A percentile compares a stretch with the other conserved stretches of the same genome.
phyloP scores from a whole-genome alignment of 805 yeast genomes.

The Lipomyces anomalus region DNA sequence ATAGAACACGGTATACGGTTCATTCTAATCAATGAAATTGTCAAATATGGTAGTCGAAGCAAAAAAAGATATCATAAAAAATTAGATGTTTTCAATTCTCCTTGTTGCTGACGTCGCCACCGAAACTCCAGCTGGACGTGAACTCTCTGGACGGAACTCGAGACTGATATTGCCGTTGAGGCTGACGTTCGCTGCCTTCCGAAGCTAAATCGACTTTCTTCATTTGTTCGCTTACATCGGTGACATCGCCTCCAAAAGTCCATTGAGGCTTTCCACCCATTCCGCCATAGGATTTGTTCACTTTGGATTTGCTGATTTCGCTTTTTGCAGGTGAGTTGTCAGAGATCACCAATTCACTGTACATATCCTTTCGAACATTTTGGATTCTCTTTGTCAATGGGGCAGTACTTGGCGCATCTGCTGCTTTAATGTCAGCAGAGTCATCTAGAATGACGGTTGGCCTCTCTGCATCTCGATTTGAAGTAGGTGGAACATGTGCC shows the following conservation, averaged over 20 bases:
- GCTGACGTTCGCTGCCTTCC: neutral
- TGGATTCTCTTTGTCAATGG: too few species aligned
- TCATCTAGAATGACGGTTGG: too few species aligned
- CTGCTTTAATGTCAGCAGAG: neutral
- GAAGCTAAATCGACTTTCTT: neutral
- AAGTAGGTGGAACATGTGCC: too few species aligned
- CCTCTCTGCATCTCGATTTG: too few species aligned
- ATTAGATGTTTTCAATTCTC: conserved; percentile 8
- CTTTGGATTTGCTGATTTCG: neutral
- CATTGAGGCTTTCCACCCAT: conserved; percentile 19
- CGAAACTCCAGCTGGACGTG: conserved; percentile 19
- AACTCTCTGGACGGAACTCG: conserved; percentile 15
- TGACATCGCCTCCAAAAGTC: neutral
- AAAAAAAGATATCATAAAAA: neutral
- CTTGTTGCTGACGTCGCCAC: conserved; percentile 14
- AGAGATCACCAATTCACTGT: conserved; percentile 2
- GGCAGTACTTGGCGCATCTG: too few species aligned
- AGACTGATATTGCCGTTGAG: conserved; percentile 15
- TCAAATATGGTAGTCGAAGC: neutral
- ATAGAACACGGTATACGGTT: conserved; percentile 2
- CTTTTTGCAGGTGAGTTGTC: conserved; percentile 9
- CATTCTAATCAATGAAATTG: too few species aligned
- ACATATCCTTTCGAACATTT: conserved; percentile 12
- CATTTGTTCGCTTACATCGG: neutral
- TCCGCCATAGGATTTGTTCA: conserved; percentile 4